Evolutionary conservation across 176 grass and related monocot genomes (phyloP), one percentile per base, ranked within the genome.

Genomic region (Carex scoparia): DNA sequence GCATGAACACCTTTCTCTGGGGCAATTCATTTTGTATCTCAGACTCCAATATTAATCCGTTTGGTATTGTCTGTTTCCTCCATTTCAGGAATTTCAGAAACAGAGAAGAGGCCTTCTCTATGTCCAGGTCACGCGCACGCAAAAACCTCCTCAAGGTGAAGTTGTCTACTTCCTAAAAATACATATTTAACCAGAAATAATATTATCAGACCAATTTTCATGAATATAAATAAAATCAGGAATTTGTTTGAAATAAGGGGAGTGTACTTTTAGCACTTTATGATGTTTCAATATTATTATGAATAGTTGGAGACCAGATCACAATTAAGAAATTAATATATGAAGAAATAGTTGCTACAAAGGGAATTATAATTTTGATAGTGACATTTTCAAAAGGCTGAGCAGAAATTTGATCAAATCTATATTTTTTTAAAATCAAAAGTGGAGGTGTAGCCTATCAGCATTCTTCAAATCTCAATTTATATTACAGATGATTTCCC

Each of bases 121-220:
- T 78, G 59, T 91, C 65, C 13, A 86, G 86, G 80, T 90, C 88
- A 28, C 96, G 91, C 18, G 93, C 96, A 2, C 93, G 89, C 77
- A 98, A 74, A 82, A 98, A 95, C 87, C 96, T 86, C 59, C 91
- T 63, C 44, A 98, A 85, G 4, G 71, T 94, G 85, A 95, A 80
- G 87, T 95, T 85, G 82, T 98, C 89, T 64, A 81, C 84, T 73
- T 94, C 93, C 95, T 98, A 82, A 27, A 64, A 23, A 42, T 68
- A 19, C 7, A 37, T 19, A 61, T 85, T 42, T 71, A n/a, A 16
- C 32, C 8, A 80, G 28, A 65, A 81, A 61, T 46, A 5, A 85
- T 19, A 48, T 51, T 42, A 44, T 63, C 11, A 64, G 12, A 73
- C 46, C 19, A 51, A 65, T 14, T 54, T 68, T 70, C 27, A 51